These are phyloP conservation scores for Didymella keratinophila DNA, from an alignment of 2,329 filamentous ascomycete genomes.

Conservation along the genomic window DNA sequence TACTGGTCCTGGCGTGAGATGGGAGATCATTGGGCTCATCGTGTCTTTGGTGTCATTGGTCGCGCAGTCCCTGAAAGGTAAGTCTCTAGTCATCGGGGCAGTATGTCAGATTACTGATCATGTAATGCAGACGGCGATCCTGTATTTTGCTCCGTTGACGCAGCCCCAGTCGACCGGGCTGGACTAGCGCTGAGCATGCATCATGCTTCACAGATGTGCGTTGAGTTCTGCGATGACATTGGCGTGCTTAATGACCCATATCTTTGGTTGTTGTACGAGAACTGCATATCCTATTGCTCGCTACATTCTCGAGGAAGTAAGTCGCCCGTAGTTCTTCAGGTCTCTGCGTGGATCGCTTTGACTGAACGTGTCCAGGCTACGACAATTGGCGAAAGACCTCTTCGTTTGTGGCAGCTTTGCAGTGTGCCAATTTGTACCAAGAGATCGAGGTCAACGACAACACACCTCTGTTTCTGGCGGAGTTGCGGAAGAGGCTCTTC, in stretches of 20 bases:
- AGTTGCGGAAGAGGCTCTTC: constrained; percentile 47
- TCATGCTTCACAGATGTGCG: constrained; percentile 42
- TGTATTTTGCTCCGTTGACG: constrained; percentile 42
- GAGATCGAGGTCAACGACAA: constrained; percentile 43
- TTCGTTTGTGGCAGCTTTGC: constrained; percentile 39
- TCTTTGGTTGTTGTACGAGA: constrained; percentile 47
- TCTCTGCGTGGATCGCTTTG: neutral
- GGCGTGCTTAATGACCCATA: constrained; percentile 46
- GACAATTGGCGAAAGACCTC: constrained; percentile 46
- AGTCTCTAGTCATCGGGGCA: neutral
- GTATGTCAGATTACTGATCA: constrained; percentile 1
- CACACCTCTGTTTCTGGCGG: constrained; percentile 48
- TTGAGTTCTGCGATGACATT: constrained; percentile 44
- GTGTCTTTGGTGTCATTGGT: constrained; percentile 50
- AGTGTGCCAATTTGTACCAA: constrained; percentile 50
- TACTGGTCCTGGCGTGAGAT: constrained; percentile 52
- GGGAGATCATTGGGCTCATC: constrained; percentile 55
- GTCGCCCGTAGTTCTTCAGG: constrained; percentile 2
- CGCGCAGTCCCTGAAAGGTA: constrained; percentile 42
- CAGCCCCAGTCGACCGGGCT: constrained; percentile 36
- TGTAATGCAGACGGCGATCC: constrained; percentile 40
- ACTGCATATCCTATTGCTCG: constrained; percentile 34
- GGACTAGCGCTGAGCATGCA: constrained; percentile 35
- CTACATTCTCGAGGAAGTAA: constrained; percentile 43
- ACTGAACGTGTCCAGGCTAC: constrained; percentile 29